Conservation (phyloP, 371 early-diverging fungal genomes). For the Apophysomyces elegans region DNA sequence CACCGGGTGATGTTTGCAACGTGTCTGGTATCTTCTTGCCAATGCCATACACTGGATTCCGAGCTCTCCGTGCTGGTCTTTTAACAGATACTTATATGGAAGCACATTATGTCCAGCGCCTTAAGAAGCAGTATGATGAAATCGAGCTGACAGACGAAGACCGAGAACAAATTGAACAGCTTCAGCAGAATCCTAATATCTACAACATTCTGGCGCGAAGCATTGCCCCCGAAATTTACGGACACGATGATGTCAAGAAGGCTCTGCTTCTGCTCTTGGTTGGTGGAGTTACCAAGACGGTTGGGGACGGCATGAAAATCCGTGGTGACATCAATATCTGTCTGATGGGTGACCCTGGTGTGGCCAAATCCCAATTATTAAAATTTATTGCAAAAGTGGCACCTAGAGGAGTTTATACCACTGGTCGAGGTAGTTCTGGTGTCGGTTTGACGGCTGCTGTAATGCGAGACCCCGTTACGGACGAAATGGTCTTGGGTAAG, state of each 20-base stretch:
- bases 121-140: slow-evolving; percentile 89
- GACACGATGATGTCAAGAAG: slow-evolving; percentile 96
- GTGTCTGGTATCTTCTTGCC: slow-evolving; percentile 95
- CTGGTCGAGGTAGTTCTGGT: slow-evolving; percentile 91
- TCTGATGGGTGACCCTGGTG: slow-evolving; percentile 99
- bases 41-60: slow-evolving; percentile 93
- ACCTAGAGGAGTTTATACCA: slow-evolving; percentile 93
- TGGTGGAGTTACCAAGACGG: slow-evolving; percentile 87
- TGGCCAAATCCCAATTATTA: slow-evolving; percentile 93
- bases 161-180: slow-evolving; percentile 60
- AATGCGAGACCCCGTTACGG: slow-evolving; percentile 83
- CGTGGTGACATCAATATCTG: slow-evolving; percentile 96
- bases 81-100: slow-evolving; percentile 96
- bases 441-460: slow-evolving; percentile 96
- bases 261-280: slow-evolving; percentile 88
- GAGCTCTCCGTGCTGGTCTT: slow-evolving; percentile 92
- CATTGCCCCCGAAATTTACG: slow-evolving; percentile 98
- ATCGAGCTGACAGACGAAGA: slow-evolving; percentile 74
- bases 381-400: slow-evolving; percentile 87
- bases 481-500: slow-evolving; percentile 83
- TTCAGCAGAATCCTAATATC: slow-evolving; percentile 73
- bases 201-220: slow-evolving; percentile 89
- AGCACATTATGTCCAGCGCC: slow-evolving; percentile 82
- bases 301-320: slow-evolving; percentile 92
- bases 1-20: slow-evolving; percentile 92